Percentiles rank a stretch among this genome's conserved stretches.
Evolutionary conservation across 2,329 filamentous ascomycete genomes (phyloP).

Genomic region (Cryphonectria parasitica): DNA sequence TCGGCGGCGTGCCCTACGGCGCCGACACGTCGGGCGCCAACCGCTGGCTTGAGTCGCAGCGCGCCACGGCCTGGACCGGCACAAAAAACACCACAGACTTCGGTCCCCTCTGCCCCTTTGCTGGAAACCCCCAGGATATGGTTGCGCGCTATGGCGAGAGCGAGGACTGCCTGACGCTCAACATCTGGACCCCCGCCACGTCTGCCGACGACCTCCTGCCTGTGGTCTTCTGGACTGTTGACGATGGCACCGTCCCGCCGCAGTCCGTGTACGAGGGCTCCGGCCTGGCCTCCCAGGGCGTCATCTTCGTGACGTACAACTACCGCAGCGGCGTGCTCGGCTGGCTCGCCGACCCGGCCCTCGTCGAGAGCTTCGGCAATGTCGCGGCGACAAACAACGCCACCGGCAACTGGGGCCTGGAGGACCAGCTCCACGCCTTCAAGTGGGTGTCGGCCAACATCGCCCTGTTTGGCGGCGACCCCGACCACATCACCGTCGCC

Average conservation of each 20-base stretch:
- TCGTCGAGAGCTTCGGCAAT: conserved; percentile 15
- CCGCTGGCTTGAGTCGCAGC: conserved; percentile 3
- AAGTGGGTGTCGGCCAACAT: conserved; percentile 73
- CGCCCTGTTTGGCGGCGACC: conserved; percentile 68
- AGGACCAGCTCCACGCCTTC: conserved; percentile 70
- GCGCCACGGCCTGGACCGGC: conserved; percentile 8
- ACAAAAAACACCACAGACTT: conserved; percentile 1
- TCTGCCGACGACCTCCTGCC: conserved; percentile 51
- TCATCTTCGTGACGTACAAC: conserved; percentile 74
- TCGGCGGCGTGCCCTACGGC: conserved; percentile 10
- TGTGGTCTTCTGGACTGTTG: conserved; percentile 42
- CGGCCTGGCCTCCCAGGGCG: conserved; percentile 61
- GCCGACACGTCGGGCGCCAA: conserved; percentile 7
- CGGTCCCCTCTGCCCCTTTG: conserved; percentile 4
- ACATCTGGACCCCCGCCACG: conserved; percentile 63
- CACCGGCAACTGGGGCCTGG: conserved; percentile 69
- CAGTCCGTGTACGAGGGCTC: conserved; percentile 52
- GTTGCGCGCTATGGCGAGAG: conserved; percentile 9
- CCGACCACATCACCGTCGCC: conserved; percentile 67
- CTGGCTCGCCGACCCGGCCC: conserved; percentile 66
- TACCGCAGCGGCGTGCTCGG: conserved; percentile 77
- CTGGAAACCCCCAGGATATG: not conserved
- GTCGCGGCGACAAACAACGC: not conserved
- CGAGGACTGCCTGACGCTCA: conserved; percentile 73
- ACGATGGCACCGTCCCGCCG: conserved; percentile 40